phyloP scores from a whole-genome alignment of 176 grass and related monocot genomes.

The Cocos nucifera region DNA sequence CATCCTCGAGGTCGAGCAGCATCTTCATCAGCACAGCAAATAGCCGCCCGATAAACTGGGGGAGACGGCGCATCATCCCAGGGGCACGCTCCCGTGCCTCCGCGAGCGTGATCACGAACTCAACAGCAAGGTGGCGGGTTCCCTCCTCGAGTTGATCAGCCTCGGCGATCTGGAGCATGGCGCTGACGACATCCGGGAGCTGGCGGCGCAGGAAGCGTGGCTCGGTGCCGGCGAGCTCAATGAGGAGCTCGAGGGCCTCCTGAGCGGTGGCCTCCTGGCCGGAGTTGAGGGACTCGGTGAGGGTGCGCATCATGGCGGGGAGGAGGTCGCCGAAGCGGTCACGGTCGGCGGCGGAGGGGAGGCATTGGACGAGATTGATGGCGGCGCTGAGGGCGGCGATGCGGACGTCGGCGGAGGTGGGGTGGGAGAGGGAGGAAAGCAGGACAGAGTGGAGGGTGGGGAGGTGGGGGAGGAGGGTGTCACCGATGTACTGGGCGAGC shows the following conservation, averaged over 20 bases:
- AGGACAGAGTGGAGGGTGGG: constrained; percentile 81
- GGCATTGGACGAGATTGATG: constrained; percentile 80
- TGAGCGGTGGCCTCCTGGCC: constrained; percentile 78
- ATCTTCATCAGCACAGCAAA: constrained; percentile 98
- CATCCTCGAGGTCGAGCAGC: constrained; percentile 91
- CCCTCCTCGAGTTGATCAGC: constrained; percentile 68
- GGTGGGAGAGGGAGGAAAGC: constrained; percentile 48
- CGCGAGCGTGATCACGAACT: constrained; percentile 85
- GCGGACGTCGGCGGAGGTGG: constrained; percentile 75
- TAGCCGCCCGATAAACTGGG: constrained; percentile 82
- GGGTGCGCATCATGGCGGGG: constrained; percentile 83
- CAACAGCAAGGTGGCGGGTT: constrained; percentile 78
- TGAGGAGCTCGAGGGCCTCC: constrained; percentile 88
- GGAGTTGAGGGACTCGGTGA: constrained; percentile 80
- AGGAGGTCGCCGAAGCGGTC: constrained; percentile 84
- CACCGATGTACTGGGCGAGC: constrained; percentile 60
- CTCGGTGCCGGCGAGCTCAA: constrained; percentile 77
- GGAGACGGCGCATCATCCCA: constrained; percentile 90
- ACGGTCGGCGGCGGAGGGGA: constrained; percentile 55
- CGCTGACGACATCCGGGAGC: constrained; percentile 74
- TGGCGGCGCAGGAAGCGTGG: constrained; percentile 83
- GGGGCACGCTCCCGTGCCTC: constrained; percentile 90
- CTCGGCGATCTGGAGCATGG: constrained; percentile 86
- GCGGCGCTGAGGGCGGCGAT: constrained; percentile 66
- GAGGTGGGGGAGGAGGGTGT: constrained; percentile 59